These are phyloP conservation scores for Thraustotheca clavata DNA, from an alignment of 352 stramenopile species.

Conservation along the genomic window DNA sequence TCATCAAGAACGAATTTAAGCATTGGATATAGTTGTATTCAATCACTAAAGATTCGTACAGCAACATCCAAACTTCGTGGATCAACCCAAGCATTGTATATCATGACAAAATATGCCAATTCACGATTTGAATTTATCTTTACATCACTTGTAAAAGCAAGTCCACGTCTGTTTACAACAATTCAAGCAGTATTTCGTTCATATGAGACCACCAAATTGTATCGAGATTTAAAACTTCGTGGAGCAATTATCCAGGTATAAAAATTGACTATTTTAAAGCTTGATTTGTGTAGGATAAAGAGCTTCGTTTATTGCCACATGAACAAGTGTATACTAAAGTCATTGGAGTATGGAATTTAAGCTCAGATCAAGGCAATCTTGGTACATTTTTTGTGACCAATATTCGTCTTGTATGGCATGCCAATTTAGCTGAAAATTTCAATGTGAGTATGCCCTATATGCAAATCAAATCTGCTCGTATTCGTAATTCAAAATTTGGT, in stretches of 20 bases:
- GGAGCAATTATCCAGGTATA: slow-evolving; percentile 75
- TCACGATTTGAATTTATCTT: slow-evolving; percentile 92
- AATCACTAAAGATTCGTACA: slow-evolving; percentile 84
- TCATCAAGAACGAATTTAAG: slow-evolving; percentile 76
- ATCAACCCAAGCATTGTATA: slow-evolving; percentile 85
- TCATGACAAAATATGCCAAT: slow-evolving; percentile 86
- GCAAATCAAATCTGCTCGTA: slow-evolving; percentile 82
- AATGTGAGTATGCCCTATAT: slow-evolving; percentile 94
- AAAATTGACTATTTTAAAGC: not conserved
- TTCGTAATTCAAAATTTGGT: slow-evolving; percentile 87
- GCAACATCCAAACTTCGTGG: slow-evolving; percentile 85
- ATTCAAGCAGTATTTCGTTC: slow-evolving; percentile 88
- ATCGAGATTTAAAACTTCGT: slow-evolving; percentile 88
- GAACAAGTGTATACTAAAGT: slow-evolving; percentile 86
- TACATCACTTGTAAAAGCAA: slow-evolving; percentile 88
- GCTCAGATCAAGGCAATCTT: slow-evolving; percentile 88
- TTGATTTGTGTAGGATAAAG: slow-evolving; percentile 56
- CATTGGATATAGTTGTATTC: slow-evolving; percentile 77
- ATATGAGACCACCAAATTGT: slow-evolving; percentile 90
- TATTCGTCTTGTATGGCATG: slow-evolving; percentile 89
- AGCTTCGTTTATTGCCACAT: slow-evolving; percentile 77
- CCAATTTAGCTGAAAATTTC: slow-evolving; percentile 90
- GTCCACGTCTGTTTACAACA: slow-evolving; percentile 87
- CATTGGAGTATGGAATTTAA: slow-evolving; percentile 89
- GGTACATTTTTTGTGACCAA: slow-evolving; percentile 91